Evolutionary conservation across 495 filamentous ascomycete species (phyloP), one percentile per base, ranked within the genome.

Genomic region (Physcia stellaris): DNA sequence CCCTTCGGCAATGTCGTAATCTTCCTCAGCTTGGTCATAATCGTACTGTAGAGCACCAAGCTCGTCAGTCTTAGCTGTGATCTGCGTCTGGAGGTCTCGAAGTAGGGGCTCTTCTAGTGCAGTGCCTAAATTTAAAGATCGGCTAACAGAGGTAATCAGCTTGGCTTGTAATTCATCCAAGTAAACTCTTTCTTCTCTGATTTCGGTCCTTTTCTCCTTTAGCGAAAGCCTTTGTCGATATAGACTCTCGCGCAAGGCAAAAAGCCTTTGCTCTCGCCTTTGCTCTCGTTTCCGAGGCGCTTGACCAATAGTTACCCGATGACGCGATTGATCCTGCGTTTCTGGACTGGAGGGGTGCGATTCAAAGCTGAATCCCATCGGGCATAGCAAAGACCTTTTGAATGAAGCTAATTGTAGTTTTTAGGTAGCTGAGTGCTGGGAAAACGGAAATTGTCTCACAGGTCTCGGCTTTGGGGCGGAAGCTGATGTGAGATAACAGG

Each of bases 11-110:
- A 23, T 42, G 21, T 49, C 45, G 2, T 50, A 37, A 16, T 36
- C 22, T 5, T 46, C 23, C 16, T 54, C 51, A 3, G 42, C 20
- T 13, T 38, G 22, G 24, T 54, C 44, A 34, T 54, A 51, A 20
- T 51, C 45, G n/a, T 40, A 34, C 33, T 51, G 43, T n/a, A 37
- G 10, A 1, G 51, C 45, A 6, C 45, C 48, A 22, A 49, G 32
- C 18, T 37, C 11, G 19, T 54, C 48, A 41, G 34, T 35, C n/a
- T n/a, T 21, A 17, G 15, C 33, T 22, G n/a, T 35, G 21, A 35
- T 3, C 4, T 21, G 5, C 13, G 1, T 13, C 18, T 15, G 29
- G 18, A 13, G 6, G 15, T 32, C n/a, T 31, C 28, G 18, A 32
- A 32, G 0, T 5, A 32, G n/a, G n/a, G n/a, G n/a, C n/a, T n/a